Base-by-base conservation (phyloP, 2,329 filamentous ascomycete species). In the Calonectria honghensis region DNA sequence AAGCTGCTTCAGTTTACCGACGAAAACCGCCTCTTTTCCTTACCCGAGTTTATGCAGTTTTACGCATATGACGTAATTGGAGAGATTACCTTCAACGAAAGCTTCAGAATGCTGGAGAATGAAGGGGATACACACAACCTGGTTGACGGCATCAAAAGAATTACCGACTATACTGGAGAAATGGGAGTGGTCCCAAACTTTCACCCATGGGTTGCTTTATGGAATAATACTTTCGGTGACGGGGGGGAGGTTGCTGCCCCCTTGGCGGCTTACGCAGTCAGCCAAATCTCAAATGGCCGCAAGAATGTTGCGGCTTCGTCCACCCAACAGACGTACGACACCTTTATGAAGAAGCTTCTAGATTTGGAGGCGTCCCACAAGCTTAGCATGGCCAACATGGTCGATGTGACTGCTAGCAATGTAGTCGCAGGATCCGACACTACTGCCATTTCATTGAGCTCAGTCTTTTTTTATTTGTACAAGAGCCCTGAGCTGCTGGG, bases 61-160 rank as follows among this genome's bases (percentile, higher is more conserved):
- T 78, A 78, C 20, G 76, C 77, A 1, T 78, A 77, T 7, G 77
- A 78, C 29, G 77, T 78, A 0, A 78, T 78, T 6, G 59, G 66
- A 0, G 54, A 75, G 9, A 5, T 77, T 1, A 77, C 73, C 0
- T 77, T 59, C 9, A 9, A 59, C 20, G 10, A 35, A 35, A 59
- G 20, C 20, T 59, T 59, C 5, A 13, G 11, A 2, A 59, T 59
- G 52, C 24, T 59, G 31, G 10, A 59, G 18, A 59, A 37, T 14
- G 52, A 59, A 35, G 31, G 31, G 18, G 52, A 59, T 24, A 35
- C 31, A 3, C 52, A 37, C 10, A 7, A 24, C 31, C 9, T 59
- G 4, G 5, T 48, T 37, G 10, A 59, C 6, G 18, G 20, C 52
- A 59, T 37, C 14, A 18, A 24, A 7, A 35, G 24, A 10, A 13